These are phyloP conservation scores for Pisolithus microcarpus DNA, from an alignment of 768 basidiomycete genomes.

Conservation along the genomic window DNA sequence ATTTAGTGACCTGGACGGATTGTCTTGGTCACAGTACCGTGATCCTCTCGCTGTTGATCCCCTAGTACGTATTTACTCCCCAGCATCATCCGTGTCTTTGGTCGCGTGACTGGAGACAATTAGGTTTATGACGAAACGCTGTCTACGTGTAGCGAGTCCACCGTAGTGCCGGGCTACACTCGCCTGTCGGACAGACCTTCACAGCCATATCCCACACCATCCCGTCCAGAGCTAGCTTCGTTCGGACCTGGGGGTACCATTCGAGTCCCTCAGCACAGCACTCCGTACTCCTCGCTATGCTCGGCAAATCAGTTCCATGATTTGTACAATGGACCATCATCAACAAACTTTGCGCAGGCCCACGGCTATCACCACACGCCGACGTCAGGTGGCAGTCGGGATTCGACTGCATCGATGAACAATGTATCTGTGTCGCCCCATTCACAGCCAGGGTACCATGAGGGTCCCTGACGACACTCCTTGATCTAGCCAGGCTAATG, in stretches of 20 bases:
- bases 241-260: constrained; percentile 35
- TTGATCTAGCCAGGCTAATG: too few species aligned
- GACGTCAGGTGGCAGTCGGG: not conserved
- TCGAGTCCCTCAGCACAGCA: constrained; percentile 24
- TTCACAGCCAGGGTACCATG: too few species aligned
- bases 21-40: constrained; percentile 40
- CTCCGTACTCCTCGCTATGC: constrained; percentile 18
- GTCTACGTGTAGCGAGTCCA: constrained; percentile 14
- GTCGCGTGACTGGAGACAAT: not conserved
- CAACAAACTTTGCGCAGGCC: constrained; percentile 7
- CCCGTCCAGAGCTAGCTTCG: constrained; percentile 30
- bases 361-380: not conserved
- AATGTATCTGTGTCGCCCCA: not conserved
- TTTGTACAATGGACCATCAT: constrained; percentile 1
- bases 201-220: constrained; percentile 23
- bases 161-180: constrained; percentile 4
- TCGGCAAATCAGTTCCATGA: constrained; percentile 21
- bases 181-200: not conserved
- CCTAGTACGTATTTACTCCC: constrained; percentile 14
- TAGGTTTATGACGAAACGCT: constrained; percentile 24
- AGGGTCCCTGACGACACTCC: not conserved
- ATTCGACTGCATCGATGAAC: constrained; percentile 7
- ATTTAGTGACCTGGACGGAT: constrained; percentile 55
- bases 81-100: not conserved
- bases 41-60: constrained; percentile 23